Evolutionary conservation across 805 yeast species (phyloP).

Genomic region (Lipomyces yamadae): DNA sequence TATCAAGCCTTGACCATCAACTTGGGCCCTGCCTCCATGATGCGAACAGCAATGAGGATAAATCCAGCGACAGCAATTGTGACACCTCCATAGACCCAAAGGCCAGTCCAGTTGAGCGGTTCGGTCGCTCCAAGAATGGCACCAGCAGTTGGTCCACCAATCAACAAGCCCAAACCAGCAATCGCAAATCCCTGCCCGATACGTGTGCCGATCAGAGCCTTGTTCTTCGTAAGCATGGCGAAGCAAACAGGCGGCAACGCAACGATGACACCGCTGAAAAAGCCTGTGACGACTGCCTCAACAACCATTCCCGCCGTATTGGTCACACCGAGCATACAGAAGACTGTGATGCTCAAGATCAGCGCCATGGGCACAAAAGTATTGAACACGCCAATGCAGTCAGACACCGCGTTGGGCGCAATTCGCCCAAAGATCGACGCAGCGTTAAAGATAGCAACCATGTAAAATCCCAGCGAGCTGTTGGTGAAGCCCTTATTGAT

Average conservation of each 20-base stretch:
- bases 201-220: constrained; percentile 42
- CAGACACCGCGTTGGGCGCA: constrained; percentile 54
- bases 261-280: constrained; percentile 45
- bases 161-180: constrained; percentile 55
- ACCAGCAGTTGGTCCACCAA: constrained; percentile 46
- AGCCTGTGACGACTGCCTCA: constrained; percentile 44
- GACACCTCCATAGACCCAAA: constrained; percentile 32
- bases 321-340: constrained; percentile 47
- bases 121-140: constrained; percentile 36
- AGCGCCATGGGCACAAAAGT: constrained; percentile 44
- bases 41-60: constrained; percentile 9
- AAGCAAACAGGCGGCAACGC: constrained; percentile 45
- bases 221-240: constrained; percentile 38
- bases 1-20: constrained; percentile 3
- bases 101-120: constrained; percentile 32
- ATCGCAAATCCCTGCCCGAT: constrained; percentile 68
- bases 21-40: constrained; percentile 16
- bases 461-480: constrained; percentile 37
- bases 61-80: constrained; percentile 5
- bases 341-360: constrained; percentile 41
- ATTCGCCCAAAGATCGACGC: constrained; percentile 57
- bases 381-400: constrained; percentile 55
- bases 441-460: constrained; percentile 46
- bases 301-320: constrained; percentile 42
- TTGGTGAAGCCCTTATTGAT: constrained; percentile 28